Evolutionary conservation across 257 asterid species (phyloP).

Genomic region (Nicotiana otophora): DNA sequence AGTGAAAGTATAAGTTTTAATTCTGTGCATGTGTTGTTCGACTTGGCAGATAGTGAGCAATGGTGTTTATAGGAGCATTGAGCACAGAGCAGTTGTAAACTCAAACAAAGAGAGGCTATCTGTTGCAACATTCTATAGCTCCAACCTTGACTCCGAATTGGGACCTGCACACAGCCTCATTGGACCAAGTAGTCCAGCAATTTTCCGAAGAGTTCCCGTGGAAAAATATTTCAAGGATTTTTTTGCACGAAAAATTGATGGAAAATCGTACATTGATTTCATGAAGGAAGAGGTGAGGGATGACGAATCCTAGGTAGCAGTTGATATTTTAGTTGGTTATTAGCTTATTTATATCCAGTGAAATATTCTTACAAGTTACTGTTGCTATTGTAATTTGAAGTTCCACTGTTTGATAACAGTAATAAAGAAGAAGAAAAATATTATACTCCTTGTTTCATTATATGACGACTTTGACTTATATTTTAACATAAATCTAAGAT

Average conservation of each 20-base stretch:
- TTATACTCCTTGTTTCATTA: neutral
- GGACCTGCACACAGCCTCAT: slow-evolving; percentile 47
- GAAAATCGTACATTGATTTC: slow-evolving; percentile 41
- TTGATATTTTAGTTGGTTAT: neutral
- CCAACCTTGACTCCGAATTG: slow-evolving; percentile 32
- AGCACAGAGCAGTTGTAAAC: slow-evolving; percentile 52
- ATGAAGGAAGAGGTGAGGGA: slow-evolving; percentile 26
- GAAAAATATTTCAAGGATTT: slow-evolving; percentile 33
- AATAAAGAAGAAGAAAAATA: neutral
- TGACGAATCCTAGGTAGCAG: neutral
- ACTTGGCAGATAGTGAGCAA: slow-evolving; percentile 45
- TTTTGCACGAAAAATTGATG: slow-evolving; percentile 39
- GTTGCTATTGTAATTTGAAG: neutral
- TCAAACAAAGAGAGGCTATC: slow-evolving; percentile 42
- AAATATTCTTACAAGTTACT: neutral
- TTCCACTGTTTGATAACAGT: neutral
- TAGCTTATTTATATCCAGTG: neutral
- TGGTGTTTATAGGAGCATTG: slow-evolving; percentile 42
- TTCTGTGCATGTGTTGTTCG: neutral
- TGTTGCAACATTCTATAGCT: slow-evolving; percentile 44
- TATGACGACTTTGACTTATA: neutral
- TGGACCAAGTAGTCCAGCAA: slow-evolving; percentile 31
- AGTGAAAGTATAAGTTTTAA: neutral
- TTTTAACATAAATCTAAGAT: too few relatives aligned
- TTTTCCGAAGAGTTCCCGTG: slow-evolving; percentile 23